phyloP scores from a whole-genome alignment of 768 basidiomycete species.

The Infundibulicybe gibba region DNA sequence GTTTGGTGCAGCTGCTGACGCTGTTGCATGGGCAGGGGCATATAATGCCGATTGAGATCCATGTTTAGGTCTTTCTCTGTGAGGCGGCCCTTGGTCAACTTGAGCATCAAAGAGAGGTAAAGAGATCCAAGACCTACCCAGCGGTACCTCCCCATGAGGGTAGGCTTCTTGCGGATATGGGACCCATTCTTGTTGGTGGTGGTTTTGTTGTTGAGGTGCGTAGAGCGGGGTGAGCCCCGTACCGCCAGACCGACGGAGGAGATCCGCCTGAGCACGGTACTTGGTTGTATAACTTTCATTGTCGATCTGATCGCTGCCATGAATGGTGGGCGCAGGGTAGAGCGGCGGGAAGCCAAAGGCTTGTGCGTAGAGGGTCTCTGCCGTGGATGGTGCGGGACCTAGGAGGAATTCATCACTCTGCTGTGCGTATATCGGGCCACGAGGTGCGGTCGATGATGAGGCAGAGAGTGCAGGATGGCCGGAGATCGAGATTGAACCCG shows the following conservation, averaged over 20 bases:
- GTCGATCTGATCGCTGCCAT: not conserved
- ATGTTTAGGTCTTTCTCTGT: no score
- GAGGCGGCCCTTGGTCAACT: no score
- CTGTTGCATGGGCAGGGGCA: not conserved
- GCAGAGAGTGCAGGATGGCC: constrained; percentile 8
- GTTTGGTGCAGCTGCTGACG: constrained; percentile 1
- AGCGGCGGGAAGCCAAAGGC: constrained; percentile 16
- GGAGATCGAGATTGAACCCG: constrained; percentile 8
- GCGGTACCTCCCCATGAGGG: no score
- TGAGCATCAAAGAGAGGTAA: no score
- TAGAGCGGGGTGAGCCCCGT: no score
- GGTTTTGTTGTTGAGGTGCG: not conserved
- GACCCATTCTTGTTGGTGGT: not conserved
- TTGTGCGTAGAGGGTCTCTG: constrained; percentile 17
- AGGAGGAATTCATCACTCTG: constrained; percentile 33
- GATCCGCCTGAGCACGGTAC: constrained; percentile 44
- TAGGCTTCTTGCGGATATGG: not conserved
- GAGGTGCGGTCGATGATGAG: constrained; percentile 11
- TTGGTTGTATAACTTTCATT: constrained; percentile 41
- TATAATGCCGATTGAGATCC: no score
- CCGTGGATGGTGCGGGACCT: constrained; percentile 24
- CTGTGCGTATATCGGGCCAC: constrained; percentile 25
- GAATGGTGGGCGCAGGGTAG: constrained; percentile 7
- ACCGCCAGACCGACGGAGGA: constrained; percentile 24
- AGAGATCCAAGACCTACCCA: no score